Evolutionary conservation across 306 rosid genomes (phyloP), one percentile per base, ranked within the genome.

Genomic region (Glycine latifolia): DNA sequence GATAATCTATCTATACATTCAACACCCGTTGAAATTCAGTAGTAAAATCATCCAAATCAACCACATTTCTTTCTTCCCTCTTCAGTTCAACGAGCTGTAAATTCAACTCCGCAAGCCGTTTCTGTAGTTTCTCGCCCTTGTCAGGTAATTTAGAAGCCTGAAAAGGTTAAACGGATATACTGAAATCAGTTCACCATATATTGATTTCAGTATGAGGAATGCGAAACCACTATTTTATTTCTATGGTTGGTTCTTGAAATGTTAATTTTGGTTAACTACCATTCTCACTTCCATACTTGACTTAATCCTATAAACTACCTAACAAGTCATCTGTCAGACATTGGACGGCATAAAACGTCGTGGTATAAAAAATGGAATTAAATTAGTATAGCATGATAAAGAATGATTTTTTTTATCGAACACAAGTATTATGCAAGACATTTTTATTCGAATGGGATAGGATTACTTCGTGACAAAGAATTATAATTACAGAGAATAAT

Each of bases 141-240:
- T 93, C 99, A 5, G 98, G 97, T 85, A 95, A 90, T 75, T 82
- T 93, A 55, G 90, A 89, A 77, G 26, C 94, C 99, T 95, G 87
- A 75, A n/a, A 79, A 39, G 41, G 56, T 67, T 67, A 60, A 39
- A 70, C 26, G 52, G 43, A 10, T 39, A 79, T 13, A 74, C 35
- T 4, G 10, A 46, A 33, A 44, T 71, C 75, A 81, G 62, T 84
- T 20, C 43, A 41, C 48, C 15, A 31, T 71, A 47, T 71, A 33
- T 76, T 16, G 53, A 71, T 50, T 15, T 47, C 71, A 55, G 67
- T 9, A 17, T 17, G 16, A 46, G 31, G 58, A 81, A 72, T 47
- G 26, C 37, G 20, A 47, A 48, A 80, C 7, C 35, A 54, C 26
- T 7, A 72, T 52, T 39, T 35, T 20, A 73, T 17, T 79, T 35